Conservation (phyloP, 345 rosid genomes). For the Raphanus sativus region DNA sequence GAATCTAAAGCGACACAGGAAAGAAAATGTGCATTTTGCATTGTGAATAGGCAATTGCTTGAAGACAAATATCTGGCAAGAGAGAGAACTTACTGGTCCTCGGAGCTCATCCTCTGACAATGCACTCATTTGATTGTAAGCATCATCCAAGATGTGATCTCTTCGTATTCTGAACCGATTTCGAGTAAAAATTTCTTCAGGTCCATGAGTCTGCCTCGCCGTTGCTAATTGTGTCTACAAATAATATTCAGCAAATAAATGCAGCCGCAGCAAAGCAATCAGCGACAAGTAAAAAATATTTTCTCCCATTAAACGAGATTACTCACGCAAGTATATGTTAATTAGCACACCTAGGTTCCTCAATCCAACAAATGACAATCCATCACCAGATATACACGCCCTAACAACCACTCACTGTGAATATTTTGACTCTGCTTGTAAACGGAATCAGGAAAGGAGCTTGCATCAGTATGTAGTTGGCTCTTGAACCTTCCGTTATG, state of each 20-base stretch:
- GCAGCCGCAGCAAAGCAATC: conserved; percentile 17
- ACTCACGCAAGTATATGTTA: background rate
- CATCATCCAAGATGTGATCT: conserved; percentile 96
- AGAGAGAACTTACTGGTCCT: conserved; percentile 59
- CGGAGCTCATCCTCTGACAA: conserved; percentile 93
- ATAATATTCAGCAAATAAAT: conserved; percentile 22
- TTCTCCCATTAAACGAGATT: conserved; percentile 12
- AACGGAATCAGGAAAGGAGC: conserved; percentile 98
- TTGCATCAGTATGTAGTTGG: conserved; percentile 84
- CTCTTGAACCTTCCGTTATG: conserved; percentile 73
- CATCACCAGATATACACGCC: conserved; percentile 17
- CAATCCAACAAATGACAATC: conserved; percentile 1
- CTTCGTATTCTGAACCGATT: conserved; percentile 90
- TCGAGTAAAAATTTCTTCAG: conserved; percentile 72
- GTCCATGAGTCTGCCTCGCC: conserved; percentile 68
- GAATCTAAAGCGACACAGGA: conserved; percentile 58
- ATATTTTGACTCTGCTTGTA: conserved; percentile 93
- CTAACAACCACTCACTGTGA: conserved; percentile 64
- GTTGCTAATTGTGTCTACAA: conserved; percentile 72
- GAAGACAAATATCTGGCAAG: conserved; percentile 16
- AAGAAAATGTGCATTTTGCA: conserved; percentile 4
- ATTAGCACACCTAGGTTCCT: conserved; percentile 14
- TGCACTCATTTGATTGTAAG: conserved; percentile 93
- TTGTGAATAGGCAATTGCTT: conserved; percentile 8
- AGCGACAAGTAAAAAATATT: conserved; percentile 21